Conservation (phyloP, 2,329 filamentous ascomycete species). For the Monosporascus sp. region DNA sequence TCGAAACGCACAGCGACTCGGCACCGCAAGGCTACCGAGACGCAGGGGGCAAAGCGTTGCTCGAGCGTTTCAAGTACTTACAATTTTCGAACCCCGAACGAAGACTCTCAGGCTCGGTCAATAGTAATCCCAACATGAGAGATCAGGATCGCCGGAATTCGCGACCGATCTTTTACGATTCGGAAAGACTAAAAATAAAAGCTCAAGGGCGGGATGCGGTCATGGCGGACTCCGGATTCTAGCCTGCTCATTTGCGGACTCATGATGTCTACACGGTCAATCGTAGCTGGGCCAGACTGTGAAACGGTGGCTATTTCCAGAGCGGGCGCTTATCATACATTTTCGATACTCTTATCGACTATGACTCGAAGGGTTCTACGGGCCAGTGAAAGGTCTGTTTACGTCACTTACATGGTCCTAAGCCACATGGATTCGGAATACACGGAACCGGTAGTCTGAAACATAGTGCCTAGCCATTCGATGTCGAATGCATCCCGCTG, state of each 20-base stretch:
- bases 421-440: too few species aligned
- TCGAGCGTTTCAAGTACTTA: background rate
- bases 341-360: background rate
- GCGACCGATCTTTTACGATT: too few species aligned
- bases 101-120: background rate
- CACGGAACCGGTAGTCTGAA: background rate
- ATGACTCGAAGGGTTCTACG: background rate
- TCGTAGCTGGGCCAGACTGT: too few species aligned
- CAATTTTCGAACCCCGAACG: background rate
- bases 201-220: too few species aligned
- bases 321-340: background rate
- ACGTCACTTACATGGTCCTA: too few species aligned
- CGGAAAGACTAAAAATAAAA: too few species aligned
- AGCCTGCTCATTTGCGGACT: background rate
- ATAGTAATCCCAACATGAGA: too few species aligned
- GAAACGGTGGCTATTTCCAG: background rate
- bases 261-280: background rate
- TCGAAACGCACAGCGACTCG: too few species aligned
- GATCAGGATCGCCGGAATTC: too few species aligned
- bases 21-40: background rate
- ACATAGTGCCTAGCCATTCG: background rate
- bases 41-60: background rate
- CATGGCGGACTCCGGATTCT: too few species aligned
- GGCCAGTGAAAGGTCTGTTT: too few species aligned
- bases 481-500: background rate